A percentile compares a stretch with the other conserved stretches of the same genome.
phyloP scores from a whole-genome alignment of 441 rosid species.

The Melastoma candidum region DNA sequence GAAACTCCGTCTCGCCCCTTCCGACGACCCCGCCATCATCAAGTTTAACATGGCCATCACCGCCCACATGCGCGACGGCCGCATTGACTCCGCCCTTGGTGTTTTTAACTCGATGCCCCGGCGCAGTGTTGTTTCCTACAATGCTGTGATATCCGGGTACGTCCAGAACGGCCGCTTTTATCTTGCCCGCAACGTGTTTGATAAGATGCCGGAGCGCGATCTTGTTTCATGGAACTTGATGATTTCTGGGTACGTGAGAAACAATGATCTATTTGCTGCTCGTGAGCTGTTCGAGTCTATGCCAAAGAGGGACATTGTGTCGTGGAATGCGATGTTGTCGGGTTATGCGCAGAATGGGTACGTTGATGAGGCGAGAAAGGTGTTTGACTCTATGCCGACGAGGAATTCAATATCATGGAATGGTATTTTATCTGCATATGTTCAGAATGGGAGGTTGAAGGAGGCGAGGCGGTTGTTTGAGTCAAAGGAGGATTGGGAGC shows the following conservation, averaged over 20 bases:
- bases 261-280: slow-evolving; percentile 35
- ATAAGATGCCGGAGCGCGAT: slow-evolving; percentile 15
- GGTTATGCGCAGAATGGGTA: slow-evolving; percentile 70
- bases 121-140: slow-evolving; percentile 38
- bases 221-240: slow-evolving; percentile 18
- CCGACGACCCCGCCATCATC: slow-evolving; percentile 7
- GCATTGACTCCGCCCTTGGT: slow-evolving; percentile 10
- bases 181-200: slow-evolving; percentile 21
- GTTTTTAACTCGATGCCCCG: slow-evolving; percentile 27
- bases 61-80: slow-evolving; percentile 16
- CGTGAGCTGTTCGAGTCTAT: slow-evolving; percentile 44
- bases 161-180: slow-evolving; percentile 24
- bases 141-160: slow-evolving; percentile 39
- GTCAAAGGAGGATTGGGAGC: slow-evolving; percentile 18
- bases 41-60: slow-evolving; percentile 20
- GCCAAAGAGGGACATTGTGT: slow-evolving; percentile 25
- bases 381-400: slow-evolving; percentile 49
- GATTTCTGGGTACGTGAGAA: slow-evolving; percentile 34
- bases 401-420: slow-evolving; percentile 63
- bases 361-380: slow-evolving; percentile 44
- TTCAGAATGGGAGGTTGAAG: slow-evolving; percentile 54
- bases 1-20: not conserved
- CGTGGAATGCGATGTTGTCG: slow-evolving; percentile 62
- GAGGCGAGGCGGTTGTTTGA: slow-evolving; percentile 49
- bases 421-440: slow-evolving; percentile 50